A percentile compares a stretch with the other conserved stretches of the same genome.
Evolutionary conservation across 495 filamentous ascomycete species (phyloP).

Genomic region (Pseudomonodictys pantanalensis): DNA sequence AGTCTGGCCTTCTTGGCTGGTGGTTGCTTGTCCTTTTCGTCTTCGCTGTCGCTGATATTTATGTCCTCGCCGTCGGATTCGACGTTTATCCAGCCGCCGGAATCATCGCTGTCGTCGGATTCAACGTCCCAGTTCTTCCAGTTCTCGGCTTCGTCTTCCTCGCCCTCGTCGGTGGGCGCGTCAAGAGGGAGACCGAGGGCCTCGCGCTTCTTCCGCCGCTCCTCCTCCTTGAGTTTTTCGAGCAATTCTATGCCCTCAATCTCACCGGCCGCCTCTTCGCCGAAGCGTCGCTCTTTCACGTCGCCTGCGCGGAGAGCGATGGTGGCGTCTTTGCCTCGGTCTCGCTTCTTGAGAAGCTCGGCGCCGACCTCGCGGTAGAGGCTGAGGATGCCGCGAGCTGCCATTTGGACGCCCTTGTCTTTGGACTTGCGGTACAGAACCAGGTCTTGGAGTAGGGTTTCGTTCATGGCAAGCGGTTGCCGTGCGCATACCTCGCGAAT

Average conservation of each 20-base stretch:
- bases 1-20: slow-evolving; percentile 57
- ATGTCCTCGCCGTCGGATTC: slow-evolving; percentile 75
- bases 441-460: slow-evolving; percentile 91
- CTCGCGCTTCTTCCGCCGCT: slow-evolving; percentile 65
- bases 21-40: slow-evolving; percentile 48
- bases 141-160: slow-evolving; percentile 59
- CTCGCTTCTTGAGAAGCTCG: slow-evolving; percentile 83
- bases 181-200: slow-evolving; percentile 64
- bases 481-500: slow-evolving; percentile 91
- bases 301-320: slow-evolving; percentile 72
- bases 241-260: slow-evolving; percentile 93
- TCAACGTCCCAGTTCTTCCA: slow-evolving; percentile 85
- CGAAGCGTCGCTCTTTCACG: slow-evolving; percentile 70
- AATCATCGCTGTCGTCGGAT: slow-evolving; percentile 67
- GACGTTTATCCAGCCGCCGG: slow-evolving; percentile 90
- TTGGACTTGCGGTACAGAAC: slow-evolving; percentile 96
- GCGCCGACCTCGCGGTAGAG: slow-evolving; percentile 88
- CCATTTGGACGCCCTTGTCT: slow-evolving; percentile 98
- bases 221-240: slow-evolving; percentile 90
- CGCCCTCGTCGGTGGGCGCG: slow-evolving; percentile 53
- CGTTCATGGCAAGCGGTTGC: slow-evolving; percentile 92
- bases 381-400: slow-evolving; percentile 81
- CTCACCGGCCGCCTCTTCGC: slow-evolving; percentile 71
- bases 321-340: slow-evolving; percentile 88
- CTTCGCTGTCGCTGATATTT: slow-evolving; percentile 63